Evolutionary conservation across 108 stramenopile species (phyloP).

Genomic region (Pelagomonas calceolata): DNA sequence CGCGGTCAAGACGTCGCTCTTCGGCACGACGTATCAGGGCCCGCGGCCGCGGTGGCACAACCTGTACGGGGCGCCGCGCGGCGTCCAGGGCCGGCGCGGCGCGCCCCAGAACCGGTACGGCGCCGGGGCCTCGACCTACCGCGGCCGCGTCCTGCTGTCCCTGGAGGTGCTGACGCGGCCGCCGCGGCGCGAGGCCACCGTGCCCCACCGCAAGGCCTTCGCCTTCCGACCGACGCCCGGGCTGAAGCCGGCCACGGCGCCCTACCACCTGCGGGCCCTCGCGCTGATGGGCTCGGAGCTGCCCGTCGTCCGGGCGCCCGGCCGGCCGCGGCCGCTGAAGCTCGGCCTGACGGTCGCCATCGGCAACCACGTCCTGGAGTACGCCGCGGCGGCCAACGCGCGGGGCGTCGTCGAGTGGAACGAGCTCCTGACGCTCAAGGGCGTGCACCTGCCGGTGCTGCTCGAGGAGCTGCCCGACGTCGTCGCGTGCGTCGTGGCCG

Average conservation of each 20-base stretch:
- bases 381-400: conserved; percentile 8
- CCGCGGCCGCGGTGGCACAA: conserved; percentile 21
- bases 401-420: conserved; percentile 26
- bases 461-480: conserved; percentile 36
- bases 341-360: conserved; percentile 14
- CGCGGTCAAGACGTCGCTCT: not conserved
- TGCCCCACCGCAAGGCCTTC: not conserved
- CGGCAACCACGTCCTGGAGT: conserved; percentile 24
- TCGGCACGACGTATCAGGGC: not conserved
- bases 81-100: not conserved
- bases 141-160: conserved; percentile 19
- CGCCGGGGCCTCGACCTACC: conserved; percentile 18
- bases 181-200: not conserved
- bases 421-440: conserved; percentile 2
- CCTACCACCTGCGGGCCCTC: conserved; percentile 20
- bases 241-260: not conserved
- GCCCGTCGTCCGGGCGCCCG: conserved; percentile 10
- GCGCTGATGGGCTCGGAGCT: conserved; percentile 22
- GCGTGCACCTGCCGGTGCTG: conserved; percentile 22
- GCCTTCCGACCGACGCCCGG: not conserved
- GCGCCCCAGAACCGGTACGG: conserved; percentile 10
- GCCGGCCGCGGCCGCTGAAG: conserved; percentile 3
- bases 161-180: not conserved
- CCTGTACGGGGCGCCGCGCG: conserved; percentile 20
- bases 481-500: not conserved